Conservation (phyloP, 805 yeast species). For the Hanseniaspora clermontiae region DNA sequence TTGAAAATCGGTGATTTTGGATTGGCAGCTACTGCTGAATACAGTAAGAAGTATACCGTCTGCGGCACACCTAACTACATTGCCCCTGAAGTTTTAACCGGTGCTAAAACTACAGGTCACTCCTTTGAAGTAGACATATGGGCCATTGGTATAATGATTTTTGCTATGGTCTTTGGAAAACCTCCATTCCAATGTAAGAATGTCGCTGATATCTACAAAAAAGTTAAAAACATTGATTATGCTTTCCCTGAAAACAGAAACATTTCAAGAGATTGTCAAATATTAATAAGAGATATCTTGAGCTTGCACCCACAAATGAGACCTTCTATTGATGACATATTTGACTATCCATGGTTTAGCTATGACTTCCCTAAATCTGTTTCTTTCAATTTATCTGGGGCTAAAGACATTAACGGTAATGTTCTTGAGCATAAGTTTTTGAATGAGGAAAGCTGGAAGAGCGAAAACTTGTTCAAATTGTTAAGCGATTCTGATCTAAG, state of each 20-base stretch:
- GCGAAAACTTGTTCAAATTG: constrained; percentile 7
- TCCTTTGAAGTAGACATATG: constrained; percentile 91
- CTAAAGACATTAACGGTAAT: constrained; percentile 34
- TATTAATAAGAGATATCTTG: constrained; percentile 59
- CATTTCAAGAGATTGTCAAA: constrained; percentile 62
- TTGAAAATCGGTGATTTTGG: constrained; percentile 97
- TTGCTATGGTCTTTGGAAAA: constrained; percentile 80
- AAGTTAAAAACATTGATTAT: constrained; percentile 74
- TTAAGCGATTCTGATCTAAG: not conserved
- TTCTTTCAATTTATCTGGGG: constrained; percentile 16
- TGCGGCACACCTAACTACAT: constrained; percentile 99
- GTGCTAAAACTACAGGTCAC: constrained; percentile 75
- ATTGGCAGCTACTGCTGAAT: constrained; percentile 82
- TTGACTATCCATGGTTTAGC: constrained; percentile 75
- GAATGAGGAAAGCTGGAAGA: not conserved
- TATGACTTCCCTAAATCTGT: constrained; percentile 66
- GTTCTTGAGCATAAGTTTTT: constrained; percentile 48
- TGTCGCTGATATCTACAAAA: constrained; percentile 79
- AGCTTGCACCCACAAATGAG: constrained; percentile 67
- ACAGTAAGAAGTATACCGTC: constrained; percentile 76
- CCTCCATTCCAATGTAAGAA: constrained; percentile 98
- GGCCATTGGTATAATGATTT: constrained; percentile 96
- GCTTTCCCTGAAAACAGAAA: constrained; percentile 56
- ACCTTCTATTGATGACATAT: constrained; percentile 66
- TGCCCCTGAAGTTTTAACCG: constrained; percentile 88